phyloP scores from a whole-genome alignment of 2,329 filamentous ascomycete genomes.

The Gyromitra esculenta region DNA sequence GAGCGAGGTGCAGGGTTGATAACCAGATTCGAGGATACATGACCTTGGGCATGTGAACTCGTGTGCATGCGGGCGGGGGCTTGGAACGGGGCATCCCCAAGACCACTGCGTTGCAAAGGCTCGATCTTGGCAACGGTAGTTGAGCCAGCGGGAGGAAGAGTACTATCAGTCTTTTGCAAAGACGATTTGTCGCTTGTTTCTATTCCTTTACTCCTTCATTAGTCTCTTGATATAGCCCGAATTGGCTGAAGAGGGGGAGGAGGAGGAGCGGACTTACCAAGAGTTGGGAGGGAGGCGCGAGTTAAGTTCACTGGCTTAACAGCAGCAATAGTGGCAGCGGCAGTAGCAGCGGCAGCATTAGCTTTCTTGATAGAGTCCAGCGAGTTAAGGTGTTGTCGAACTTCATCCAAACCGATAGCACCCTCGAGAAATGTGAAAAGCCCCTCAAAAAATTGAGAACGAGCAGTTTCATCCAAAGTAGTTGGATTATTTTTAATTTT shows the following conservation, averaged over 20 bases:
- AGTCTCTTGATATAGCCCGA: neutral
- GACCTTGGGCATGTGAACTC: neutral
- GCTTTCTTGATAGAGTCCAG: neutral
- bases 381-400: neutral
- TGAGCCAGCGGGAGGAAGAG: neutral
- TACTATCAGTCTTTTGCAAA: neutral
- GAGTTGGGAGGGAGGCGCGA: neutral
- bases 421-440: neutral
- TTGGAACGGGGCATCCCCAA: neutral
- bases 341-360: neutral
- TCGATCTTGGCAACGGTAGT: neutral
- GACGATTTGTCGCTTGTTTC: too few species aligned
- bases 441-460: constrained; percentile 2
- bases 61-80: neutral
- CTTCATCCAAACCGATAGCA: constrained; percentile 10
- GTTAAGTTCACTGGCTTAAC: neutral
- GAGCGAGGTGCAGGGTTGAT: too few species aligned
- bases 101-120: too few species aligned
- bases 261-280: neutral
- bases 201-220: neutral
- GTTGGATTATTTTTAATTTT: neutral
- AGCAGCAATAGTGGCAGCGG: neutral
- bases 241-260: neutral
- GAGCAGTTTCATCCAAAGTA: neutral
- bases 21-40: neutral